Base-by-base conservation (phyloP, 2,329 filamentous ascomycete species). In the Clonostachys chloroleuca region DNA sequence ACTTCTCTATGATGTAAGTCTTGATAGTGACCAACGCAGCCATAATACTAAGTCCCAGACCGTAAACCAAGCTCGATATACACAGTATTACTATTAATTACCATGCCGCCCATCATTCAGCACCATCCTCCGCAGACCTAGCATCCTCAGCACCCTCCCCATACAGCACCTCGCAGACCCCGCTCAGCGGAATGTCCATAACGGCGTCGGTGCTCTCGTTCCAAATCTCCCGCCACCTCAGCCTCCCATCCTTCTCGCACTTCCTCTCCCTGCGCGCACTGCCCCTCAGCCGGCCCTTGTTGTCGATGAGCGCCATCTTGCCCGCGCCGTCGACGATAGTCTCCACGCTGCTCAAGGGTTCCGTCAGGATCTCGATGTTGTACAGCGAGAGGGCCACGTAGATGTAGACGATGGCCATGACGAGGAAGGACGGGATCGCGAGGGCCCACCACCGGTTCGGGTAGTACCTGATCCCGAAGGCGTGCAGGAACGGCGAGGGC, bases 361-460 rank as follows among this genome's bases (percentile, higher is more conserved):
- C 72, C 10, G 94, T 99, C 59, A 99, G 68, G 51, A 92, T 88
- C 57, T 90, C 89, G 1, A 87, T 87, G 65, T 99, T 99, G 67
- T 96, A 97, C 42, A 82, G 79, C 42, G 92, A 91, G 35, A 99
- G 80, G 39, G 94, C 94, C 10, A 96, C 84, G 68, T 96, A 99
- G 53, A 96, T 95, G 70, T 95, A 99, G 24, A 94, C 78, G 34
- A 97, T 75, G 42, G 85, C 70, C 78, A 94, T 92, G 47, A 96
- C 92, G 34, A 96, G 74, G 74, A 91, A 97, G 6, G 88, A 86
- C 0, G 94, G 94, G 13, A 96, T 83, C 2, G 94, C 94, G 17
- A 99, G 79, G 43, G 89, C 89, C 94, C 94, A 99, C 94, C 94
- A 99, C 43, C 94, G 83, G 65, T 96, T 91, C 2, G 94, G 94